Percentiles rank a stretch among this genome's conserved stretches.
Evolutionary conservation across 2,329 filamentous ascomycete species (phyloP).

Genomic region (Fusarium penzigii): DNA sequence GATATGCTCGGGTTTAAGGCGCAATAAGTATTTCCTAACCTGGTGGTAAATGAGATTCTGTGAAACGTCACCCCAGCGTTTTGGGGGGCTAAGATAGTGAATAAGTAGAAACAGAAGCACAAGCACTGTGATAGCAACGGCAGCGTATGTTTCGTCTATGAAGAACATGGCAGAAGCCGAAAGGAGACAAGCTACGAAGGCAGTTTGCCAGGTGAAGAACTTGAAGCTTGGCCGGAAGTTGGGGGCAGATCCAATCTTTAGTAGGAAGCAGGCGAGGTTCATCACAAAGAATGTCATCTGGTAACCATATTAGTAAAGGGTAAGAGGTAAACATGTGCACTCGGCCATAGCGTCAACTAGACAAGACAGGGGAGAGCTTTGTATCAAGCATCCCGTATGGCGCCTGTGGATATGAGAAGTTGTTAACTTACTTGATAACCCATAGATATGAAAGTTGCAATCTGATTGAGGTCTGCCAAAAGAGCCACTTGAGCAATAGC

Average conservation of each 20-base stretch:
- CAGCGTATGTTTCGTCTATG: constrained; percentile 79
- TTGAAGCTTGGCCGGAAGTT: constrained; percentile 89
- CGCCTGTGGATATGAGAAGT: too few species aligned
- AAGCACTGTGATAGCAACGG: constrained; percentile 71
- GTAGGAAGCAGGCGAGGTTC: constrained; percentile 82
- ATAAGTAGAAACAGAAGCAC: constrained; percentile 80
- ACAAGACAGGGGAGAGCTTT: too few species aligned
- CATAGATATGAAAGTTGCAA: constrained; percentile 89
- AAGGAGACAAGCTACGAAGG: constrained; percentile 70
- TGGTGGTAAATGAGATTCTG: constrained; percentile 86
- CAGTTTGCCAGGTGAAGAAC: constrained; percentile 86
- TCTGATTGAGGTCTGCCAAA: constrained; percentile 82
- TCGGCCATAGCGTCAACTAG: constrained; percentile 14
- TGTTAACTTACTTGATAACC: constrained; percentile 64
- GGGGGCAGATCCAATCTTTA: constrained; percentile 84
- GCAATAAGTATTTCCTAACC: constrained; percentile 82
- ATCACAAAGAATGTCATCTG: constrained; percentile 88
- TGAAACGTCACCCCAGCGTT: constrained; percentile 87
- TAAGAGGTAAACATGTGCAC: not conserved
- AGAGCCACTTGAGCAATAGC: constrained; percentile 75
- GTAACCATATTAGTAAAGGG: constrained; percentile 5
- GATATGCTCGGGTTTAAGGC: constrained; percentile 84
- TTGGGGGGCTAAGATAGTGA: constrained; percentile 82
- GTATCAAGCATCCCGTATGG: too few species aligned
- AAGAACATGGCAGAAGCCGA: constrained; percentile 88